Evolutionary conservation across 257 asterid species (phyloP), one percentile per base, ranked within the genome.

Genomic region (Nemophila menziesii): DNA sequence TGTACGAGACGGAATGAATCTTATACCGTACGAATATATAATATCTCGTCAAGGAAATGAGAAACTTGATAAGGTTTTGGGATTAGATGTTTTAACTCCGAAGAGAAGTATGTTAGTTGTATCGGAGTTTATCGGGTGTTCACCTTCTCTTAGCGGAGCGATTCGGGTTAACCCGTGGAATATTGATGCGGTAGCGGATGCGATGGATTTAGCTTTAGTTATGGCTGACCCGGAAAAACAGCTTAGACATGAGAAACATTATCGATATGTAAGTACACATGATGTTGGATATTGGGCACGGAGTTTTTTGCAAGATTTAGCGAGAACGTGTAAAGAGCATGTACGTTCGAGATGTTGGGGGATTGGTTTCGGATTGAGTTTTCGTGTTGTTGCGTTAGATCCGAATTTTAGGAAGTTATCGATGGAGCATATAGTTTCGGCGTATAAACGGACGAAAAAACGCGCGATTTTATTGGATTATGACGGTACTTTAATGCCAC

Each of bases 1-100:
- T 5, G 95, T 84, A 46, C 68, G 95, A 64, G 95, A 84, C 16
- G 95, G 95, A 22, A 84, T 84, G 95, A 84, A 84, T 73, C 90
- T 84, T 17, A 84, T 84, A 33, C 95, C 95, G 0, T 84, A 84
- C 7, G 95, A 80, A 61, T 80, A 84, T 48, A 65, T 84, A 20
- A 84, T 84, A 12, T 74, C 86, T 38, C 61, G 95, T 16, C 95
- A 84, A 54, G 92, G 92, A 44, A 84, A 84, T 24, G 74, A 64
- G 29, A 68, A 46, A 38, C 58, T 84, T 39, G 90, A 84, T 58
- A 57, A 60, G 60, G 52, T 75, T 17, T 29, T 75, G 70, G 79
- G 80, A 6, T 55, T 64, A 5, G 73, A 68, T 23, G 56, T 66
- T 1, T 60, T 70, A 8, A 39, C 65, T 17, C 71, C 66, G 1